These are phyloP conservation scores for Vigna reflexopilosa DNA, from an alignment of 306 rosid genomes.

Conservation along the genomic window DNA sequence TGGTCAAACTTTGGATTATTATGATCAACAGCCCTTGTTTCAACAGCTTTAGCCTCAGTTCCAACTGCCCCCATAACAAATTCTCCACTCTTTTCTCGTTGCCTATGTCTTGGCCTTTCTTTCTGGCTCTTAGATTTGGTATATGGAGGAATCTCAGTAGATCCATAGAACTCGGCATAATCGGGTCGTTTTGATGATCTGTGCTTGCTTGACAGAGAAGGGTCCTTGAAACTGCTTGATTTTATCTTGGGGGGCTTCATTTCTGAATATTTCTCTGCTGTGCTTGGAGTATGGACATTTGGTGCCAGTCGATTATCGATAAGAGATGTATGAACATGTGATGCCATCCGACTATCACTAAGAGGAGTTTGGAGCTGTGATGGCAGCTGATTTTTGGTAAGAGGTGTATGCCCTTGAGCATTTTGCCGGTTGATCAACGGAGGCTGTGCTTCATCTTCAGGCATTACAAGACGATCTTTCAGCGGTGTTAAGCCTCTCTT, in stretches of 20 bases:
- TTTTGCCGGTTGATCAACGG: slow-evolving; percentile 56
- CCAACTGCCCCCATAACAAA: slow-evolving; percentile 57
- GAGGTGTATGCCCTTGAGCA: slow-evolving; percentile 50
- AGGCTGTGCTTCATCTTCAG: slow-evolving; percentile 66
- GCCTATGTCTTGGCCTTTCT: slow-evolving; percentile 83
- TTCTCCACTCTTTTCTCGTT: slow-evolving; percentile 84
- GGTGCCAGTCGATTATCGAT: slow-evolving; percentile 60
- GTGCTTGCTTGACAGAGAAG: slow-evolving; percentile 78
- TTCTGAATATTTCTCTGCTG: slow-evolving; percentile 67
- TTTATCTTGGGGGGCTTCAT: slow-evolving; percentile 76
- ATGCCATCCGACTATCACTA: slow-evolving; percentile 57
- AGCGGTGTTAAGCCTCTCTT: slow-evolving; percentile 70
- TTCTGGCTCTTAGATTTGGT: slow-evolving; percentile 82
- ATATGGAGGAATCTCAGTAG: slow-evolving; percentile 68
- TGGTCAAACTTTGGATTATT: slow-evolving; percentile 65
- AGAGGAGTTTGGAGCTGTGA: slow-evolving; percentile 58
- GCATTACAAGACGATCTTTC: slow-evolving; percentile 81
- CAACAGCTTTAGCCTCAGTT: slow-evolving; percentile 62
- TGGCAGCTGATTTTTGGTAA: slow-evolving; percentile 59
- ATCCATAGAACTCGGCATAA: slow-evolving; percentile 78
- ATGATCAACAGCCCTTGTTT: slow-evolving; percentile 59
- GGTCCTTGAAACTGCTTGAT: slow-evolving; percentile 84
- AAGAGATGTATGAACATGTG: slow-evolving; percentile 59
- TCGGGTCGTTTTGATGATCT: slow-evolving; percentile 77
- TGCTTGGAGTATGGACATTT: slow-evolving; percentile 60